Conservation (phyloP, 345 rosid genomes). For the Capsella bursapastoris region DNA sequence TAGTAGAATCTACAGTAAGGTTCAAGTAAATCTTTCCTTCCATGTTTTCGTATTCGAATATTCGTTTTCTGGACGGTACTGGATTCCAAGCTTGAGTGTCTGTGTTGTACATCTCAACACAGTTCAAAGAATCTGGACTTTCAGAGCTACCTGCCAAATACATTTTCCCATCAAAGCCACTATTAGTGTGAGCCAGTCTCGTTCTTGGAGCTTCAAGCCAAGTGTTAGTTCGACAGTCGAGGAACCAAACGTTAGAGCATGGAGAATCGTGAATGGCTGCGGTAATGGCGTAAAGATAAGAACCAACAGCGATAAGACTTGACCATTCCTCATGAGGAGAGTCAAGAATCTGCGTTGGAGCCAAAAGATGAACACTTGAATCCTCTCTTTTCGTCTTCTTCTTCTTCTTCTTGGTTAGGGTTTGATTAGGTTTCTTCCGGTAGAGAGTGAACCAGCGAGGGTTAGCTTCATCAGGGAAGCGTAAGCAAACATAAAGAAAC, state of each 20-base stretch:
- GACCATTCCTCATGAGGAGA: background rate
- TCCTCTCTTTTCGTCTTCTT: background rate
- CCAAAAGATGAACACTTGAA: background rate
- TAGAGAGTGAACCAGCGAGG: background rate
- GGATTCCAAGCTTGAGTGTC: background rate
- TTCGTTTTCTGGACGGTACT: background rate
- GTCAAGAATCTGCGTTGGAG: background rate
- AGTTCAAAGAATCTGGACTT: background rate
- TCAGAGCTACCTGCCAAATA: background rate
- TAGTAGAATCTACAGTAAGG: background rate
- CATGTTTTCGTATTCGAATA: background rate
- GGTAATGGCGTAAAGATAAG: background rate
- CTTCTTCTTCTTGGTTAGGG: background rate
- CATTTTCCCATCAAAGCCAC: background rate
- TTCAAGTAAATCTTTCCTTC: background rate
- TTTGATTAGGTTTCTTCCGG: constrained; percentile 1
- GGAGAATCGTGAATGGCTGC: background rate
- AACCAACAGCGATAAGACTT: background rate
- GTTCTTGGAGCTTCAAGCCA: background rate
- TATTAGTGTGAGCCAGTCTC: background rate
- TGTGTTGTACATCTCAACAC: background rate
- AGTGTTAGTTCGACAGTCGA: background rate
- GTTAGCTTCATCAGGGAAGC: background rate
- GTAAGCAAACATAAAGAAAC: background rate
- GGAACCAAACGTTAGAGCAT: background rate